Evolutionary conservation across 2,329 filamentous ascomycete species (phyloP).

Genomic region (Penicillium thymicola): DNA sequence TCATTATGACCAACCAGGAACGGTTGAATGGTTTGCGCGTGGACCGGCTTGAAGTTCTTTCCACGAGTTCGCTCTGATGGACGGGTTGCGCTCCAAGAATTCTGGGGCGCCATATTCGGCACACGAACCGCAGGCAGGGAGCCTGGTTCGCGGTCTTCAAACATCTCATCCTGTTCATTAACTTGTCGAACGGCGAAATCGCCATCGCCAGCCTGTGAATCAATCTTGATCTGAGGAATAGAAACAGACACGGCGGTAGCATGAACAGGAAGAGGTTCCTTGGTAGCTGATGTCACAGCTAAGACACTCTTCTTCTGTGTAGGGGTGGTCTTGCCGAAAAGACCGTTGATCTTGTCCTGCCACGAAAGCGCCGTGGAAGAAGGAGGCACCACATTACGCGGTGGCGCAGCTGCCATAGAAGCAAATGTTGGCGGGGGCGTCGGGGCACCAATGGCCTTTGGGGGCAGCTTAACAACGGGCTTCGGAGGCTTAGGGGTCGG

Average conservation of each 20-base stretch:
- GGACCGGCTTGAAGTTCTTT: constrained; percentile 54
- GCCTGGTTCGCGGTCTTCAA: constrained; percentile 76
- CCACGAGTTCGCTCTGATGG: constrained; percentile 36
- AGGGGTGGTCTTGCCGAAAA: constrained; percentile 62
- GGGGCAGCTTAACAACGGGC: constrained; percentile 79
- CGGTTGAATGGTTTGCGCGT: constrained; percentile 49
- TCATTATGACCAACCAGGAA: constrained; percentile 41
- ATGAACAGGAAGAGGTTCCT: constrained; percentile 61
- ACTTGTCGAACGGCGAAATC: constrained; percentile 62
- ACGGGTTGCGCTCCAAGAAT: constrained; percentile 58
- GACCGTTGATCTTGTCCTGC: constrained; percentile 80
- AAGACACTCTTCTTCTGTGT: constrained; percentile 53
- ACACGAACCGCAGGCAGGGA: constrained; percentile 69
- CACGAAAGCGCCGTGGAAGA: constrained; percentile 55
- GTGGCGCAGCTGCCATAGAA: constrained; percentile 40
- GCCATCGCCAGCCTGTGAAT: constrained; percentile 40
- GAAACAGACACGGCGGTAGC: constrained; percentile 65
- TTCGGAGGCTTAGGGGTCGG: constrained; percentile 63
- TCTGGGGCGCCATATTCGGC: constrained; percentile 60
- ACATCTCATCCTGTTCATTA: constrained; percentile 75
- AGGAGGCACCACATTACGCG: constrained; percentile 39
- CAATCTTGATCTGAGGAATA: constrained; percentile 51
- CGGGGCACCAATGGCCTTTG: constrained; percentile 47
- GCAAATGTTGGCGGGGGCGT: constrained; percentile 47
- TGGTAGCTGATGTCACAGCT: constrained; percentile 65